Conservation (phyloP, 2,329 filamentous ascomycete species). For the Teratosphaeria destructans region DNA sequence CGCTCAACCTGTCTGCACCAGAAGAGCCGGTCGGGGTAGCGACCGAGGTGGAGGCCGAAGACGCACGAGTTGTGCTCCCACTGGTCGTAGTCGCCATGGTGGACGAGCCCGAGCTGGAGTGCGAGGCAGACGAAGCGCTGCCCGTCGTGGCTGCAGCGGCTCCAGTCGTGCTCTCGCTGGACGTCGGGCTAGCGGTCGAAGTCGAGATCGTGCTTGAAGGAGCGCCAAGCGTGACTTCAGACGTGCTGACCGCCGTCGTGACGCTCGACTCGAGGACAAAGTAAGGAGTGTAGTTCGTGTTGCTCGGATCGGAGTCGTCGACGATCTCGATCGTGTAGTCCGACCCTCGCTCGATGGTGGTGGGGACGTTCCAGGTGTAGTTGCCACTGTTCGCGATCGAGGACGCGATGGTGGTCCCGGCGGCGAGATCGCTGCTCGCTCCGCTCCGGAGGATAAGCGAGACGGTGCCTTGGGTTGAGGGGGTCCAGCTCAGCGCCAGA, state of each 20-base stretch:
- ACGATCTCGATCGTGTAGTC: conserved; percentile 47
- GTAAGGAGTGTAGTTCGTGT: conserved; percentile 43
- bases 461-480: conserved; percentile 41
- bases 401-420: conserved; percentile 21
- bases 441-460: conserved; percentile 37
- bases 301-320: conserved; percentile 31
- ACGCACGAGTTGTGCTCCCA: not conserved
- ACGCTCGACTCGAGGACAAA: conserved; percentile 41
- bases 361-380: conserved; percentile 39
- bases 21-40: not conserved
- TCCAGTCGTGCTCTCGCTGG: conserved; percentile 15
- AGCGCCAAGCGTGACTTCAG: conserved; percentile 23
- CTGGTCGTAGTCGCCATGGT: not conserved
- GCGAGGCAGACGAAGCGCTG: not conserved
- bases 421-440: conserved; percentile 28
- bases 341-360: conserved; percentile 30
- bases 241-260: conserved; percentile 23
- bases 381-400: conserved; percentile 39
- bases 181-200: conserved; percentile 16
- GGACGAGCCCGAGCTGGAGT: not conserved
- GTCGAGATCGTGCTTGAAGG: conserved; percentile 15
- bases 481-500: conserved; percentile 38
- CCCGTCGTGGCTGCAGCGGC: not conserved
- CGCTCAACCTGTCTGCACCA: not conserved
- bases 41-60: not conserved